Conservation (phyloP, 768 basidiomycete genomes). For the Russula sp. region DNA sequence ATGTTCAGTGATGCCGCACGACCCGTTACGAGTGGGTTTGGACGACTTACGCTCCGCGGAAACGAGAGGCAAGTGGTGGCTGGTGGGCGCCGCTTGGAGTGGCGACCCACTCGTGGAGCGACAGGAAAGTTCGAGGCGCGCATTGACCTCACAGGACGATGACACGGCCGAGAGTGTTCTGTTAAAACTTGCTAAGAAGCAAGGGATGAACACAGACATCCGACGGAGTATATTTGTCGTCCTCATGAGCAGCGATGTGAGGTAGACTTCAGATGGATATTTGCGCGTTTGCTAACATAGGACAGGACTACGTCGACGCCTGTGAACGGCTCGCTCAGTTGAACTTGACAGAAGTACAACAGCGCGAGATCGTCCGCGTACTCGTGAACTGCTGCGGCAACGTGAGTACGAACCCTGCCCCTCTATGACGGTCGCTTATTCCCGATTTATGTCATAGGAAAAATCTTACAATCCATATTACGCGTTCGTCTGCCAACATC, state of each 20-base stretch:
- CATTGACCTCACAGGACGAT: slow-evolving; percentile 27
- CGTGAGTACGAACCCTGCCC: slow-evolving; percentile 39
- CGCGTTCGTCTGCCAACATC: slow-evolving; percentile 77
- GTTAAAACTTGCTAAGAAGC: slow-evolving; percentile 78
- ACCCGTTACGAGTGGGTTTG: slow-evolving; percentile 80
- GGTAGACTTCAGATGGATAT: slow-evolving; percentile 26
- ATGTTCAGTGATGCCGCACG: slow-evolving; percentile 64
- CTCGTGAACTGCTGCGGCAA: slow-evolving; percentile 89
- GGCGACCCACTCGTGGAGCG: slow-evolving; percentile 86
- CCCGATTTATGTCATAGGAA: slow-evolving; percentile 48
- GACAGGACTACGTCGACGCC: slow-evolving; percentile 92
- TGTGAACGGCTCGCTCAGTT: slow-evolving; percentile 84
- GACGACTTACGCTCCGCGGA: slow-evolving; percentile 80
- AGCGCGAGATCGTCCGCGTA: slow-evolving; percentile 92
- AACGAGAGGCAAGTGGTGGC: slow-evolving; percentile 96
- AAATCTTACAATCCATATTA: slow-evolving; percentile 95
- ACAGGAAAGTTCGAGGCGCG: slow-evolving; percentile 35
- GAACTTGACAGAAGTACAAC: slow-evolving; percentile 81
- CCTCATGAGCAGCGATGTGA: slow-evolving; percentile 91
- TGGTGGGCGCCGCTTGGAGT: slow-evolving; percentile 93
- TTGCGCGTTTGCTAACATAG: not conserved
- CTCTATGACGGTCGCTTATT: slow-evolving; percentile 10
- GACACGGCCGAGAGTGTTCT: slow-evolving; percentile 40
- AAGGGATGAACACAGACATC: slow-evolving; percentile 99
- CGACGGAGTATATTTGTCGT: slow-evolving; percentile 87